Evolutionary conservation across 257 asterid genomes (phyloP).

Genomic region (Salvia hispanica): DNA sequence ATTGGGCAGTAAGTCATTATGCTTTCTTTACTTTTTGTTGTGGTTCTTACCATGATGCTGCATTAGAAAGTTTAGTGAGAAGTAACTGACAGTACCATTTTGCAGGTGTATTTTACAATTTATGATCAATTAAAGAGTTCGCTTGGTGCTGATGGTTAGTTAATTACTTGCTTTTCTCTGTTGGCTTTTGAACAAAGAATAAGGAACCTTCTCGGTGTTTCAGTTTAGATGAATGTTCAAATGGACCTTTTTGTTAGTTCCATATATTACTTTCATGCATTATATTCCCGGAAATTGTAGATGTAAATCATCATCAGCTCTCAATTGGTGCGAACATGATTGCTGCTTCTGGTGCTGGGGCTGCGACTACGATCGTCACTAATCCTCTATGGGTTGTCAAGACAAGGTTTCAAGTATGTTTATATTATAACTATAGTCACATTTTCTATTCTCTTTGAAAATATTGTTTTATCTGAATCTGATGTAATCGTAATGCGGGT

Average conservation of each 20-base stretch:
- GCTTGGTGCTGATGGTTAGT: slow-evolving; percentile 87
- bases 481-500: slow-evolving; percentile 12
- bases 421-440: slow-evolving; percentile 11
- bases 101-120: slow-evolving; percentile 91
- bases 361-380: slow-evolving; percentile 79
- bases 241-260: background rate
- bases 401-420: slow-evolving; percentile 87
- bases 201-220: background rate
- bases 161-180: slow-evolving; percentile 23
- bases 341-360: slow-evolving; percentile 99
- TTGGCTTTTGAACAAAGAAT: slow-evolving; percentile 4
- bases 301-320: slow-evolving; percentile 77
- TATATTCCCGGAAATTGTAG: slow-evolving; percentile 47
- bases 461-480: background rate
- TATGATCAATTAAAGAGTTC: slow-evolving; percentile 80
- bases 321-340: slow-evolving; percentile 86
- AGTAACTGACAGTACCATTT: slow-evolving; percentile 30
- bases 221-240: slow-evolving; percentile 12
- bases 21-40: slow-evolving; percentile 2
- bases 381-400: slow-evolving; percentile 99
- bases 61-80: slow-evolving; percentile 13
- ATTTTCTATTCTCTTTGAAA: slow-evolving; percentile 8
- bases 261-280: slow-evolving; percentile 19
- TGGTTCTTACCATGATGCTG: slow-evolving; percentile 15
- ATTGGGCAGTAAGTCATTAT: slow-evolving; percentile 80